Base-by-base conservation (phyloP, 192 early-diverging fungal species). In the Obelidium mucronatum region DNA sequence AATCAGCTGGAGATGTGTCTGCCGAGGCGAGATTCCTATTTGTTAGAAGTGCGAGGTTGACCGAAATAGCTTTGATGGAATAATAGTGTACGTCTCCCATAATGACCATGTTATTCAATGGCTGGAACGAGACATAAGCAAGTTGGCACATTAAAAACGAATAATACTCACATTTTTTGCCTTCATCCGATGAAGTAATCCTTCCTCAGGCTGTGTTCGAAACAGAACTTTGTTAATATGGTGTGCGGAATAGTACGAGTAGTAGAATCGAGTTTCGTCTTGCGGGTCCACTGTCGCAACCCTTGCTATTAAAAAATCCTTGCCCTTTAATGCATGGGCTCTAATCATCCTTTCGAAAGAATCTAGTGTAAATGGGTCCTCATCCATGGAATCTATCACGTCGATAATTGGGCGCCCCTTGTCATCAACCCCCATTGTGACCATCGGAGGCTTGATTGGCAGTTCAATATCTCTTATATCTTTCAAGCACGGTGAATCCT, bases 151-250 rank as follows among this genome's bases (percentile, higher is more conserved):
- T n/a, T n/a, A 60, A 60, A 17, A 40, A 60, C 36, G 31, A 62
- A 61, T 33, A 8, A 53, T 1, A 78, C 81, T 84, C 83, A 92
- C 91, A 78, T 93, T 93, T 53, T 89, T 88, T 1, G 92, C 92
- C 78, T 86, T 88, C 92, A 93, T 93, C 17, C 92, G 76, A 67
- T 93, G 92, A 73, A 93, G 73, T 30, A 93, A 80, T 2, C 91
- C 91, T 63, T 92, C 90, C 60, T 92, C 91, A 3, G 91, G 92
- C 74, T 93, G 92, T 0, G 92, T 93, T 24, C 92, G 62, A 64
- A 93, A 93, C 33, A 93, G 75, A 30, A 92, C 90, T 78, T 92
- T 93, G 80, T 93, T 93, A 64, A 93, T 92, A 31, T 91, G 88
- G 63, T 93, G 92, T 13, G 90, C 92, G 0, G 87, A 79, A 72